phyloP scores from a whole-genome alignment of 345 rosid genomes.

The Lepidium didymum region DNA sequence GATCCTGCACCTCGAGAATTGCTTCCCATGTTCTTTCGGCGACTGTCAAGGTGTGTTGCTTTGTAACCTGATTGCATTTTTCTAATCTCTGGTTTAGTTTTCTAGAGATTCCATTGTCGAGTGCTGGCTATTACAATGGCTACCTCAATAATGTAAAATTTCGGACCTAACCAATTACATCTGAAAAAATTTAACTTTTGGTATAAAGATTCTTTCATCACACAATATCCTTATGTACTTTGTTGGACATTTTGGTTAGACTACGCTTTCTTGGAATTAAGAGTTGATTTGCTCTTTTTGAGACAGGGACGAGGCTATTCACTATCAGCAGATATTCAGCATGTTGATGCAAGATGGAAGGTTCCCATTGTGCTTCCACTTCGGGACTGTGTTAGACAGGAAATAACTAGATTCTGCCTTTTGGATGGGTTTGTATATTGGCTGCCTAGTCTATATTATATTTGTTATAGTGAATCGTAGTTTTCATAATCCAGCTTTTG shows the following conservation, averaged over 20 bases:
- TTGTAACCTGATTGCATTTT: background rate
- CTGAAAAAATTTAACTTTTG: background rate
- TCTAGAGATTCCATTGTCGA: background rate
- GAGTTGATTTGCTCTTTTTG: background rate
- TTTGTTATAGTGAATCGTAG: background rate
- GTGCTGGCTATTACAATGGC: background rate
- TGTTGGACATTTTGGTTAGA: background rate
- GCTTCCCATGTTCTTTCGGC: conserved; percentile 85
- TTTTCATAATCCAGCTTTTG: background rate
- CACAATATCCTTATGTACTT: background rate
- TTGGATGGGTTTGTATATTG: conserved; percentile 60
- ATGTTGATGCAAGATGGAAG: conserved; percentile 83
- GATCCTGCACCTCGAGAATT: conserved; percentile 75
- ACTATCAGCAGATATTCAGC: conserved; percentile 88
- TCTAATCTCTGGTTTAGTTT: background rate
- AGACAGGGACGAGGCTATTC: conserved; percentile 91
- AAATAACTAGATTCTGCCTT: conserved; percentile 56
- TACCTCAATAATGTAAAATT: background rate
- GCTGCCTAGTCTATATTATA: background rate
- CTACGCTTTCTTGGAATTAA: background rate
- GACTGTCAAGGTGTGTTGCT: conserved; percentile 66
- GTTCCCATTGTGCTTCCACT: conserved; percentile 78
- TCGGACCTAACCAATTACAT: background rate
- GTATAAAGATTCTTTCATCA: background rate
- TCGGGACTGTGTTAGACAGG: conserved; percentile 71